Percentiles rank a stretch among this genome's conserved stretches.
Conservation (phyloP, 176 grass and related monocot species). For the Neostapfia colusana region DNA sequence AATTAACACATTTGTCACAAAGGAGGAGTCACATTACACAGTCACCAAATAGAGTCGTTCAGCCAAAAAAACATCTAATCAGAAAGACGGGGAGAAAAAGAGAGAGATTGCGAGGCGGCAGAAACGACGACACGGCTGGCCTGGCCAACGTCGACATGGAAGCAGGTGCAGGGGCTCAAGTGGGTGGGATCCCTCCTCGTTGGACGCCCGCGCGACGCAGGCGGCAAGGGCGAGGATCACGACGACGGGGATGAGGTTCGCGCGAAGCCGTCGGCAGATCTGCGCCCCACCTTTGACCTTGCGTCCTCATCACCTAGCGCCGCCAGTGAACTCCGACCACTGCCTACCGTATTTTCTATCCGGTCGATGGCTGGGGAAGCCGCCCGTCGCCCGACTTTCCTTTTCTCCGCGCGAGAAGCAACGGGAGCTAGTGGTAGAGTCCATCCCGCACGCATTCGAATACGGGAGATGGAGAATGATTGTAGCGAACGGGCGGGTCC, state of each 20-base stretch:
- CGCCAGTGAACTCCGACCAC: too few relatives aligned
- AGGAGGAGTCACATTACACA: background rate
- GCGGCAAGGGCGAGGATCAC: conserved; percentile 43
- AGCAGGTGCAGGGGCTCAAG: conserved; percentile 98
- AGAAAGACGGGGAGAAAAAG: background rate
- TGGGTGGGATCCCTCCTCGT: conserved; percentile 78
- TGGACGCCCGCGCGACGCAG: conserved; percentile 45
- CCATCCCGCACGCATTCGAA: too few relatives aligned
- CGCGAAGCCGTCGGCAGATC: conserved; percentile 45
- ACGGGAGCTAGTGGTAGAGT: too few relatives aligned
- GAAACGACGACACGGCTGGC: conserved; percentile 59
- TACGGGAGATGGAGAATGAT: too few relatives aligned
- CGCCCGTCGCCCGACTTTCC: too few relatives aligned
- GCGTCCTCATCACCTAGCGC: too few relatives aligned
- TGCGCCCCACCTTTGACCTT: too few relatives aligned
- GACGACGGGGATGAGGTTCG: conserved; percentile 14
- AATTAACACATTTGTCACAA: background rate
- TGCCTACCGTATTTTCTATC: too few relatives aligned
- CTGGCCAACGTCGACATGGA: conserved; percentile 80
- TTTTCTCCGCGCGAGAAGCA: too few relatives aligned
- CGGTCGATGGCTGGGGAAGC: too few relatives aligned
- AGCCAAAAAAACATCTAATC: background rate
- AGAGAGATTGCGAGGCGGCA: background rate
- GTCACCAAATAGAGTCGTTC: background rate
- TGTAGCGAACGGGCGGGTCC: too few relatives aligned